A percentile compares a stretch with the other conserved stretches of the same genome.
Conservation (phyloP, 2,329 filamentous ascomycete species). For the Exophiala phaeomuriformis region DNA sequence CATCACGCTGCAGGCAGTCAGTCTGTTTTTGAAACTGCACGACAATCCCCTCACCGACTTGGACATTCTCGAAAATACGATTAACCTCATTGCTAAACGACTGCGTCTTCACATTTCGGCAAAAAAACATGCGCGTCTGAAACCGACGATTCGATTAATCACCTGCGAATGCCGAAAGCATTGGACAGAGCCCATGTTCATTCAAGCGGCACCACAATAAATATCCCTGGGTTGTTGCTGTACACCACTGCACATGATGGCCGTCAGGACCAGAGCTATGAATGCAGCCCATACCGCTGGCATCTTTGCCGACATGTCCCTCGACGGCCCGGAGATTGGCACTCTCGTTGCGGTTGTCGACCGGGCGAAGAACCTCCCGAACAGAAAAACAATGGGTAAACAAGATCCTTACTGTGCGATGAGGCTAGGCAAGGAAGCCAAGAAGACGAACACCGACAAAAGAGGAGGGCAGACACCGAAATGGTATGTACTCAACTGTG, state of each 20-base stretch:
- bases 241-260: conserved; percentile 11
- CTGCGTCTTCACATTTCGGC: background rate
- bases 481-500: conserved; percentile 58
- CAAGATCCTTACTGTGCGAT: conserved; percentile 97
- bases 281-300: conserved; percentile 67
- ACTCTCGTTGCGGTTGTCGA: conserved; percentile 89
- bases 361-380: conserved; percentile 92
- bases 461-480: conserved; percentile 89
- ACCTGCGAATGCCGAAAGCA: conserved; percentile 14
- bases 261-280: conserved; percentile 17
- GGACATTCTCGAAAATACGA: background rate
- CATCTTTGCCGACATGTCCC: conserved; percentile 87
- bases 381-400: conserved; percentile 94
- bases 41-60: conserved; percentile 1
- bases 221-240: conserved; percentile 2
- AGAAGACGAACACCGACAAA: conserved; percentile 91
- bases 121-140: background rate
- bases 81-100: background rate
- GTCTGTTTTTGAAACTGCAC: conserved; percentile 9
- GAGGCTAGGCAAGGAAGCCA: conserved; percentile 88
- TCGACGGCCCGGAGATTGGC: conserved; percentile 88
- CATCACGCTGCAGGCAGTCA: conserved; percentile 5
- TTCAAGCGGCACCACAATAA: conserved; percentile 3
- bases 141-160: background rate
- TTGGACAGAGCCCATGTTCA: conserved; percentile 2